These are phyloP conservation scores for Panicum miliaceum DNA, from an alignment of 176 grass and related monocot species.

Conservation along the genomic window DNA sequence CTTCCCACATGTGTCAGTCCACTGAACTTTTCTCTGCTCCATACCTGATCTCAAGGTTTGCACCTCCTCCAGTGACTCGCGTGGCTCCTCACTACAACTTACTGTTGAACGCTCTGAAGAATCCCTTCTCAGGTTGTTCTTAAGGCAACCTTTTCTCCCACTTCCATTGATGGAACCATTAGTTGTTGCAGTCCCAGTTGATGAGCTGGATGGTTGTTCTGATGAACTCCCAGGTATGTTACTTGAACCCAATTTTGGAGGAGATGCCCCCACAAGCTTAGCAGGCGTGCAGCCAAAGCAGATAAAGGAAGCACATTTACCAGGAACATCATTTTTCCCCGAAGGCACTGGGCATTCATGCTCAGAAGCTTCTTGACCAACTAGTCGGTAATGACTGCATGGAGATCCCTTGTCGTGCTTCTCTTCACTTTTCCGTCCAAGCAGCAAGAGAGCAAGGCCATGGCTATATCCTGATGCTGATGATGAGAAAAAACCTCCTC, in stretches of 20 bases:
- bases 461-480: constrained; percentile 89
- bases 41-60: constrained; percentile 69
- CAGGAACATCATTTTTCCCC: constrained; percentile 53
- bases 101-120: constrained; percentile 62
- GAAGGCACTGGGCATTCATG: constrained; percentile 52
- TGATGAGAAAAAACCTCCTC: constrained; percentile 90
- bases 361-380: constrained; percentile 56
- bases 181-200: constrained; percentile 27
- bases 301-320: constrained; percentile 70
- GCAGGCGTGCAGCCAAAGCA: constrained; percentile 69
- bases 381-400: constrained; percentile 69
- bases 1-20: constrained; percentile 88
- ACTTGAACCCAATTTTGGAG: constrained; percentile 51
- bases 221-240: constrained; percentile 41
- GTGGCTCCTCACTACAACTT: constrained; percentile 54
- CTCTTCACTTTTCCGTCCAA: constrained; percentile 80
- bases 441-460: constrained; percentile 78
- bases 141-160: constrained; percentile 71
- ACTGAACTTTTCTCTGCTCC: constrained; percentile 78
- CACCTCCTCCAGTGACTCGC: constrained; percentile 66
- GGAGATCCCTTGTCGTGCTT: constrained; percentile 67
- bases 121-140: constrained; percentile 68
- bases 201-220: constrained; percentile 33
- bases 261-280: constrained; percentile 57
- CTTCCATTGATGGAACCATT: constrained; percentile 36